These are phyloP conservation scores for Melampsora larici-populina DNA, from an alignment of 1,284 basidiomycete species.

Conservation along the genomic window DNA sequence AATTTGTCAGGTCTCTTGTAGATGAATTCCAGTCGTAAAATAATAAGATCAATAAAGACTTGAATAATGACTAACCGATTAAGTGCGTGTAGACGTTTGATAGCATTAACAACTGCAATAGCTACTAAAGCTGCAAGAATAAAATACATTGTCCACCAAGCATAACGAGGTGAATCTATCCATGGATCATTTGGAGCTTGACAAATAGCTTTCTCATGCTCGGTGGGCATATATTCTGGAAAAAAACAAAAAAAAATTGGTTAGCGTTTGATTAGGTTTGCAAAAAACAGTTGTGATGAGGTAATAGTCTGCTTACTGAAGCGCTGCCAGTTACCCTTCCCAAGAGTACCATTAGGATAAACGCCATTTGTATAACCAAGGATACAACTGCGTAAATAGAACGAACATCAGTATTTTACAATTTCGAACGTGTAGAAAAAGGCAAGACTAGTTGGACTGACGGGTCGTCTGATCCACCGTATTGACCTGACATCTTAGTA, in stretches of 20 bases:
- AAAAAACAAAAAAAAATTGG: too few species aligned
- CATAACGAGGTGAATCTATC: conserved; percentile 18
- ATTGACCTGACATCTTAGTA: neutral
- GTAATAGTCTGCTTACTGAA: conserved; percentile 32
- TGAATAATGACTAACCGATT: conserved; percentile 26
- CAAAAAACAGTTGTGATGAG: too few species aligned
- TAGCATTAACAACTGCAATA: conserved; percentile 23
- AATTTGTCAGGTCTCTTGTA: neutral
- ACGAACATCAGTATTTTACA: neutral
- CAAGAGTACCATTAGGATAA: conserved; percentile 41
- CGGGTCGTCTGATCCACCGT: conserved; percentile 41
- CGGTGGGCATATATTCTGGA: neutral
- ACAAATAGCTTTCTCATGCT: conserved; percentile 17
- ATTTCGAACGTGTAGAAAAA: too few species aligned
- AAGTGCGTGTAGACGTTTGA: conserved; percentile 34
- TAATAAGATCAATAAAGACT: neutral
- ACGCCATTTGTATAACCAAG: conserved; percentile 38
- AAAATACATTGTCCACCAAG: conserved; percentile 42
- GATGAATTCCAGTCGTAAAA: neutral
- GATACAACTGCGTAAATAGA: conserved; percentile 27
- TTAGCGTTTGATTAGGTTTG: too few species aligned
- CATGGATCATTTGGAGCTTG: conserved; percentile 39
- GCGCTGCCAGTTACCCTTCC: conserved; percentile 18
- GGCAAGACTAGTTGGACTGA: conserved; percentile 13
- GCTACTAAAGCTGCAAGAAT: conserved; percentile 17